These are phyloP conservation scores for Citrus medica DNA, from an alignment of 345 rosid genomes.

Conservation along the genomic window DNA sequence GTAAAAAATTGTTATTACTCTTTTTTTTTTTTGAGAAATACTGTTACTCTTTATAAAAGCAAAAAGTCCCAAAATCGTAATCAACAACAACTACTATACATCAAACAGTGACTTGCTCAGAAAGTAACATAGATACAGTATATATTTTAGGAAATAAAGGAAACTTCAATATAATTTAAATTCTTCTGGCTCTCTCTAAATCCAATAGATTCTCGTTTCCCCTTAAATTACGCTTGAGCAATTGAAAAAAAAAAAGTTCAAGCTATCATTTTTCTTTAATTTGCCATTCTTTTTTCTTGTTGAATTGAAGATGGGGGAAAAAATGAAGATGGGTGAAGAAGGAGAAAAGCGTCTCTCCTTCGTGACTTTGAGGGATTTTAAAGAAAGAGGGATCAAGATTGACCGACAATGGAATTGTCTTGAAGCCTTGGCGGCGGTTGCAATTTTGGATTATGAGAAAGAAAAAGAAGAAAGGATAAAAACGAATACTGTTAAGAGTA, in stretches of 20 bases:
- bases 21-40: too few species aligned
- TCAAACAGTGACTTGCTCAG: too few species aligned
- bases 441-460: background rate
- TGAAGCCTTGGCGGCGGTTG: background rate
- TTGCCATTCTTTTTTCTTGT: background rate
- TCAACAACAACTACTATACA: too few species aligned
- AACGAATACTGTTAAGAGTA: background rate
- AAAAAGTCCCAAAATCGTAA: too few species aligned
- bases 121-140: too few species aligned
- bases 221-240: background rate
- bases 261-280: background rate
- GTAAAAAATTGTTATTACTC: too few species aligned
- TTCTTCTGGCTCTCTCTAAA: background rate
- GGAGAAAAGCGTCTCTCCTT: background rate
- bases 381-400: background rate
- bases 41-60: too few species aligned
- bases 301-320: background rate
- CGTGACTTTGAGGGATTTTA: background rate
- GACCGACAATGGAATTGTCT: background rate
- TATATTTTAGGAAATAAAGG: background rate
- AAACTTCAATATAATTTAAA: background rate
- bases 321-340: background rate
- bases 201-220: background rate
- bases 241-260: too few species aligned
- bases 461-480: background rate